phyloP scores from a whole-genome alignment of 352 stramenopile species.

The Globisporangium canariense region DNA sequence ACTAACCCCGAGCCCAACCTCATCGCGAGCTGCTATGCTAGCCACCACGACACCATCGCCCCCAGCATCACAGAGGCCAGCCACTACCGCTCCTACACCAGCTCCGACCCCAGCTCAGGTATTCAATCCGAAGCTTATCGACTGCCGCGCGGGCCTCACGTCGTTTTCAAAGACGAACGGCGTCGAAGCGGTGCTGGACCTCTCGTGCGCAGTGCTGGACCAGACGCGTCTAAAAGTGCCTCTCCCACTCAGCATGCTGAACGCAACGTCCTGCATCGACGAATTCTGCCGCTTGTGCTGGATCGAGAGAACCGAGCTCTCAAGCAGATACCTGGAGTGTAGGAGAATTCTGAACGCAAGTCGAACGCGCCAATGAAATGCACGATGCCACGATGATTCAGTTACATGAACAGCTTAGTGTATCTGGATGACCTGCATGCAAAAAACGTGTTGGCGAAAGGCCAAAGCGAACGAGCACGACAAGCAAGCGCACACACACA shows the following conservation, averaged over 20 bases:
- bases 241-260: background rate
- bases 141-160: background rate
- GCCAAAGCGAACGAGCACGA: no score
- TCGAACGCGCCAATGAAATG: no score
- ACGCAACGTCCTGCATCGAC: background rate
- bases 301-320: background rate
- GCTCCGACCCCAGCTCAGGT: background rate
- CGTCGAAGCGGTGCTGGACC: slow-evolving; percentile 1
- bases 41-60: background rate
- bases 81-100: background rate
- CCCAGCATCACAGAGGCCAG: background rate
- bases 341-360: no score
- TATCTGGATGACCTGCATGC: no score
- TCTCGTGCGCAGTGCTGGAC: background rate
- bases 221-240: no score
- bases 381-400: background rate
- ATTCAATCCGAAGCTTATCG: slow-evolving; percentile 1
- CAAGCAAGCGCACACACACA: no score
- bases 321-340: background rate
- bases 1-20: background rate
- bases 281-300: slow-evolving; percentile 2
- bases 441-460: no score
- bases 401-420: no score
- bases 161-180: background rate
- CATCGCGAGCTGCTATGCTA: background rate